Evolutionary conservation across 2,329 filamentous ascomycete genomes (phyloP).

Genomic region (Botrytis deweyae): DNA sequence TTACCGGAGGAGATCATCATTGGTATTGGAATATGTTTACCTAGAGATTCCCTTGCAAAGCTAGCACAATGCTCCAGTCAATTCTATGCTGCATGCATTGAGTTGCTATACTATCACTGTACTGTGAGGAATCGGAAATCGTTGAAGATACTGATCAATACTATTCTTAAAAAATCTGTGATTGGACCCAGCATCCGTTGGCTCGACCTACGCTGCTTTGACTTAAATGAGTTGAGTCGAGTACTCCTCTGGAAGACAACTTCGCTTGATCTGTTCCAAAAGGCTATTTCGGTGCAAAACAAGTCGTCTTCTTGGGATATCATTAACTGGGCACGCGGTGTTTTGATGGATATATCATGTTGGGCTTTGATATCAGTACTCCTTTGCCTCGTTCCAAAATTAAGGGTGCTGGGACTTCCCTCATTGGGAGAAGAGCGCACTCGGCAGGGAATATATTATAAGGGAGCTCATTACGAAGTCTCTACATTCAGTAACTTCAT

Average conservation of each 20-base stretch:
- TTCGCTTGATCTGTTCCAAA: background rate
- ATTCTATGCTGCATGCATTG: background rate
- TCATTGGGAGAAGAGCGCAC: background rate
- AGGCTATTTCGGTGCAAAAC: background rate
- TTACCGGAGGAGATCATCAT: background rate
- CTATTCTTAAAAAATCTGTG: background rate
- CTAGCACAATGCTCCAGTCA: background rate
- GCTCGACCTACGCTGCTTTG: background rate
- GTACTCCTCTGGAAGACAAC: rapidly evolving
- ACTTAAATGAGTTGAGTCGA: rapidly evolving
- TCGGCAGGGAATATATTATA: rapidly evolving
- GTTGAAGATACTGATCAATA: background rate
- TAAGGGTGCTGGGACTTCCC: background rate
- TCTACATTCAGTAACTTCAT: background rate
- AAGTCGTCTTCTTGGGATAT: background rate
- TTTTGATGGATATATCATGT: background rate
- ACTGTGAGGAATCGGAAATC: background rate
- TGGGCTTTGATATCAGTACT: background rate
- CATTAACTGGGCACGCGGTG: background rate
- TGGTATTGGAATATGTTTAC: background rate
- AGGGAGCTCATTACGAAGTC: background rate
- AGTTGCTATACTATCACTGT: background rate
- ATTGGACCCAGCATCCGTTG: background rate
- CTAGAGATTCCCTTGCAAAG: background rate
- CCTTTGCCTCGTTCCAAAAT: background rate